Evolutionary conservation across 2,329 filamentous ascomycete genomes (phyloP).

Genomic region (Dactylellina cionopaga): DNA sequence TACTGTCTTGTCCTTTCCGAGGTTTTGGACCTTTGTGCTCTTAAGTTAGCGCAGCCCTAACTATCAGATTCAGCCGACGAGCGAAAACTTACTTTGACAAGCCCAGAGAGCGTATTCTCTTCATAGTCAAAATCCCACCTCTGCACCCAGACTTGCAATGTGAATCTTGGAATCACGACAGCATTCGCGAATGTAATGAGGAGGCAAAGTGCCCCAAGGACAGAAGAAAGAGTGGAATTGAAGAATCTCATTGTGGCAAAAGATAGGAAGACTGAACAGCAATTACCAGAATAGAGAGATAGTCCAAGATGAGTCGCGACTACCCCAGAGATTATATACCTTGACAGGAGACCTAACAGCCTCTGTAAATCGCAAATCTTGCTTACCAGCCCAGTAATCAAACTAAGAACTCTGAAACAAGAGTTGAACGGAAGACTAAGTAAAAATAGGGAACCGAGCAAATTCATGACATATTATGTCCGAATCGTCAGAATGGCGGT

Average conservation of each 20-base stretch:
- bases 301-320: not conserved
- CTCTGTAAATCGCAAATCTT: not conserved
- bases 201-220: conserved; percentile 20
- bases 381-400: not conserved
- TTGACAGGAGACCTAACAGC: not conserved
- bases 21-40: not conserved
- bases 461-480: not conserved
- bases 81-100: not conserved
- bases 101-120: conserved; percentile 6
- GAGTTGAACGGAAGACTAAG: not conserved
- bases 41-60: not conserved
- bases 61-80: not conserved
- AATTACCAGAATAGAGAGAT: conserved; percentile 3
- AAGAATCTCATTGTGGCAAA: conserved; percentile 31
- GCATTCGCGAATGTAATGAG: conserved; percentile 5
- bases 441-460: not conserved
- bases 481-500: not conserved
- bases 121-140: conserved; percentile 4
- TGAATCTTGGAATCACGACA: conserved; percentile 6
- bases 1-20: conserved; percentile 7
- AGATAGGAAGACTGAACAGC: not conserved
- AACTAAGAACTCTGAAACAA: not conserved
- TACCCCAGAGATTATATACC: conserved; percentile 12
- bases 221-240: conserved; percentile 23
- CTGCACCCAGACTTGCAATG: conserved; percentile 1